phyloP scores from a whole-genome alignment of 768 basidiomycete genomes.

The Mycena belliarum region DNA sequence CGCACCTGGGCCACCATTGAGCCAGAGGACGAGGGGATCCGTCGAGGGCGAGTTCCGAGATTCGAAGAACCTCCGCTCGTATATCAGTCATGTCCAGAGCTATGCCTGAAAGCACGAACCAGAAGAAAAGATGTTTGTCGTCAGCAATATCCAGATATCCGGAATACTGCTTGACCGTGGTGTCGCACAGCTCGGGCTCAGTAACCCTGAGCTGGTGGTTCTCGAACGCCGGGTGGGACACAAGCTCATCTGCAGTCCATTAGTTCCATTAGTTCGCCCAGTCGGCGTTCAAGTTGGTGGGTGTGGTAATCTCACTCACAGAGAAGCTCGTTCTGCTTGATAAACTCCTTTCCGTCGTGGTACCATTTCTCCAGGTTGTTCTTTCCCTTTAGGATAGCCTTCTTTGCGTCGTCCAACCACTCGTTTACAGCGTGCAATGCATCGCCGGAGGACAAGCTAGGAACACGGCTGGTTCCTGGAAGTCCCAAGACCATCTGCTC shows the following conservation, averaged over 20 bases:
- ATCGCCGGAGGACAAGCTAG: conserved; percentile 14
- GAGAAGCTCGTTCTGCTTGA: conserved; percentile 68
- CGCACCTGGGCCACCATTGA: conserved; percentile 74
- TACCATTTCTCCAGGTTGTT: conserved; percentile 61
- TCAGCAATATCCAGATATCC: conserved; percentile 84
- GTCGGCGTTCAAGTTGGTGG: too few relatives aligned
- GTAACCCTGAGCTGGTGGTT: conserved; percentile 61
- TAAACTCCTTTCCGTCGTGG: conserved; percentile 62
- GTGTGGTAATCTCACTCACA: too few relatives aligned
- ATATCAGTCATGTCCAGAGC: not conserved
- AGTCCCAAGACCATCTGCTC: conserved; percentile 50
- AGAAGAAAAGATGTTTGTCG: conserved; percentile 86
- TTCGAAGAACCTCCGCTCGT: conserved; percentile 78
- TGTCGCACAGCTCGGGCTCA: conserved; percentile 75
- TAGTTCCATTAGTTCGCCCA: too few relatives aligned
- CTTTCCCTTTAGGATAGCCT: conserved; percentile 44
- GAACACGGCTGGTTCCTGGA: conserved; percentile 29
- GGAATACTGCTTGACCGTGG: conserved; percentile 76
- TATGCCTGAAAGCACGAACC: conserved; percentile 43
- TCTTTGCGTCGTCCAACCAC: conserved; percentile 44
- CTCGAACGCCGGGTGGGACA: conserved; percentile 52
- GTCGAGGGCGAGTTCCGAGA: conserved; percentile 68
- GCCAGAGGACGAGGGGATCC: conserved; percentile 87
- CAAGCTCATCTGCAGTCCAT: conserved; percentile 57
- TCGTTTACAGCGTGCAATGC: conserved; percentile 29